Evolutionary conservation across 2,329 filamentous ascomycete genomes (phyloP).

Genomic region (Xylariaceae sp.): DNA sequence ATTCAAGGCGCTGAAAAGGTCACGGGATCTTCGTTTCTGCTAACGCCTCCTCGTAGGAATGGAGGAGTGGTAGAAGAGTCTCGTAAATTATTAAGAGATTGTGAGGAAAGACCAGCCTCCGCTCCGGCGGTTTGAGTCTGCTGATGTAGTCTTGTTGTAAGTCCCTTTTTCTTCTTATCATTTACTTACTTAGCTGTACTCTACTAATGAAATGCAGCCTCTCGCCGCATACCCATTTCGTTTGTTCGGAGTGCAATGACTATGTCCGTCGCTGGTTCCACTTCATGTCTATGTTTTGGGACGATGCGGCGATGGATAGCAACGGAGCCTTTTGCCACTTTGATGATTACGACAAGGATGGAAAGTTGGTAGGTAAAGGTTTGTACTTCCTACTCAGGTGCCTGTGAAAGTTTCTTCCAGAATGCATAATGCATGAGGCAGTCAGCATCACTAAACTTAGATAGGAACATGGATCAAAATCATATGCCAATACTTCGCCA

Average conservation of each 20-base stretch:
- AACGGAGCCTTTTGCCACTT: not conserved
- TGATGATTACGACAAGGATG: not conserved
- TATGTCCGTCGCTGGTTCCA: not conserved
- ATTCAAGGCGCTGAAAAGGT: not conserved
- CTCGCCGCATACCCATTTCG: not conserved
- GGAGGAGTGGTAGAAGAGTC: not conserved
- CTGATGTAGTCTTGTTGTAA: not conserved
- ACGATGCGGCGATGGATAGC: not conserved
- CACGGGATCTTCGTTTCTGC: not conserved
- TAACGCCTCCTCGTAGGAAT: not conserved
- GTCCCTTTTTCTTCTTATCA: not conserved
- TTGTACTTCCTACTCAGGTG: not conserved
- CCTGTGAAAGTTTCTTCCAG: too few relatives aligned
- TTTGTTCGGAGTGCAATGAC: not conserved
- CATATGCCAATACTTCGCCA: not conserved
- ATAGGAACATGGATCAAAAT: not conserved
- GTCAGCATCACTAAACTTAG: not conserved
- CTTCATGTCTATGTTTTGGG: not conserved
- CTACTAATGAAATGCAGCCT: not conserved
- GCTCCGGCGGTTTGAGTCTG: not conserved
- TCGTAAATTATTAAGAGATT: not conserved
- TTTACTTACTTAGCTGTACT: not conserved
- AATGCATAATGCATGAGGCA: too few relatives aligned
- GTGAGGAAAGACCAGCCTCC: not conserved
- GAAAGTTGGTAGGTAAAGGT: not conserved